Conservation (phyloP, 2,329 filamentous ascomycete species). For the Cylindrodendrum hubeiense region DNA sequence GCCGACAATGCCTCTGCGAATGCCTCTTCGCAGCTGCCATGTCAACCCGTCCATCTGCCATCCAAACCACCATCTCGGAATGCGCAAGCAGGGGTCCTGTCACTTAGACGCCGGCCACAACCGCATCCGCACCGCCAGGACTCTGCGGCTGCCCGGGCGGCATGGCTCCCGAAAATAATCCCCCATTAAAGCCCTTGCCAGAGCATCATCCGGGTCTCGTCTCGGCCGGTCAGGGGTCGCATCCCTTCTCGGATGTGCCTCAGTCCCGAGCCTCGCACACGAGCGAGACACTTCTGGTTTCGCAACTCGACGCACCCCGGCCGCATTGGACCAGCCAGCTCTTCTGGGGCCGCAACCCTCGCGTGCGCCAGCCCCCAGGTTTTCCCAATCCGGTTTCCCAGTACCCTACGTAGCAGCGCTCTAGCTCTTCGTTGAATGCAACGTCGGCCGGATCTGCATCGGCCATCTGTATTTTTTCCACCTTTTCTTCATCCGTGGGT, state of each 20-base stretch:
- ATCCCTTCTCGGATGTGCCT: constrained; percentile 37
- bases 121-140: too few species aligned
- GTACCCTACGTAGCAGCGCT: too few species aligned
- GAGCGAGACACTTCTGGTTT: constrained; percentile 38
- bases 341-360: neutral
- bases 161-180: constrained; percentile 7
- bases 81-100: neutral
- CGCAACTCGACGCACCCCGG: constrained; percentile 7
- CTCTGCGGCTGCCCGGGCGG: neutral
- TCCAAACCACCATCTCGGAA: neutral
- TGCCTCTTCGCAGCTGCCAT: neutral
- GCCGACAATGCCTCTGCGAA: neutral
- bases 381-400: neutral
- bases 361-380: neutral
- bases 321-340: constrained; percentile 3
- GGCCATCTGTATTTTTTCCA: neutral
- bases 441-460: neutral
- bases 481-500: neutral
- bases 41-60: too few species aligned
- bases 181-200: constrained; percentile 22
- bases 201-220: constrained; percentile 23
- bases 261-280: constrained; percentile 31
- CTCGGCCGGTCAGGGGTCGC: constrained; percentile 13
- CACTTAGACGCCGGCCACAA: neutral
- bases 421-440: neutral